Conservation (phyloP, 768 basidiomycete genomes). For the Mrakia frigida region DNA sequence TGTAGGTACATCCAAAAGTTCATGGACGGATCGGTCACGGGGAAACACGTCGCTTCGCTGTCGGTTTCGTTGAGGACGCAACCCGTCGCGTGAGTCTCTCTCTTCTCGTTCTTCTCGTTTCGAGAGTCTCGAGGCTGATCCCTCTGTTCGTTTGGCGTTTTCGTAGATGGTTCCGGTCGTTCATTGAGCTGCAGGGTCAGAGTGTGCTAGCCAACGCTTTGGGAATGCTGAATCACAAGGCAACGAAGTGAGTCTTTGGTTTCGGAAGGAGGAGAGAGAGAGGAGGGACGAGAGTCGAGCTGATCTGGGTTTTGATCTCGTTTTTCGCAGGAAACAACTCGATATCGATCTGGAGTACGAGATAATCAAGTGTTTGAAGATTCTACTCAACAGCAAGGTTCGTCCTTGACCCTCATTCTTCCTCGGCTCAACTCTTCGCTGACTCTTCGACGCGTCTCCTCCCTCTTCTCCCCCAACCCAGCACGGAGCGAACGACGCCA, state of each 20-base stretch:
- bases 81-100: conserved; percentile 61
- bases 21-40: conserved; percentile 74
- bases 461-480: conserved; percentile 39
- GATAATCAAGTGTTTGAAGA: conserved; percentile 76
- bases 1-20: conserved; percentile 72
- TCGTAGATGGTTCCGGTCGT: conserved; percentile 70
- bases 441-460: not conserved
- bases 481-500: conserved; percentile 65
- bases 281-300: not conserved
- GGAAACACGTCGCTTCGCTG: conserved; percentile 71
- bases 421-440: not conserved
- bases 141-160: conserved; percentile 28
- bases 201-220: conserved; percentile 77
- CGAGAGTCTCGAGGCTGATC: not conserved
- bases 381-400: conserved; percentile 62
- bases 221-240: conserved; percentile 68
- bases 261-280: not conserved
- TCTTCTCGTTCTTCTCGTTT: conserved; percentile 13
- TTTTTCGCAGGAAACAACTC: conserved; percentile 51
- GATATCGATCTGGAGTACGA: conserved; percentile 79
- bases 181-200: conserved; percentile 70
- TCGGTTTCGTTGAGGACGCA: conserved; percentile 69
- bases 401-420: not conserved
- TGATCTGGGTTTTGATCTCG: not conserved
- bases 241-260: conserved; percentile 16